Conservation (phyloP, 306 rosid genomes). For the Coriaria nepalensis region DNA sequence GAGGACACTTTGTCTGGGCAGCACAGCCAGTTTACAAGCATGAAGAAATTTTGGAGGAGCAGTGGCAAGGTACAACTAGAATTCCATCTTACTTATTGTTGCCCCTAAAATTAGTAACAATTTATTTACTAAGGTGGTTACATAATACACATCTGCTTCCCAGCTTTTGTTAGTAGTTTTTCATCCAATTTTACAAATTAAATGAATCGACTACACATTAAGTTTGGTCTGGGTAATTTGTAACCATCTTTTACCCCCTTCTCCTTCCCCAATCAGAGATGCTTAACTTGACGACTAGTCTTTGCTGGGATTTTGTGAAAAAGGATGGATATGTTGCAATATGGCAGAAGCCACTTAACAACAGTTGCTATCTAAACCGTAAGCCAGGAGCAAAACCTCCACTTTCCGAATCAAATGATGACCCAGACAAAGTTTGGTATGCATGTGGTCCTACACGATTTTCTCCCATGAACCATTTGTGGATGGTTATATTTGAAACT, state of each 20-base stretch:
- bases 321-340: constrained; percentile 78
- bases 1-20: constrained; percentile 89
- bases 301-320: constrained; percentile 77
- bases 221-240: too few relatives aligned
- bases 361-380: constrained; percentile 65
- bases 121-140: too few relatives aligned
- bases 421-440: constrained; percentile 81
- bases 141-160: too few relatives aligned
- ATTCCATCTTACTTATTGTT: too few relatives aligned
- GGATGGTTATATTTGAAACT: too few relatives aligned
- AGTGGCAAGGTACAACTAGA: constrained; percentile 63
- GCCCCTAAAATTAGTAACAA: too few relatives aligned
- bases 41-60: constrained; percentile 51
- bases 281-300: constrained; percentile 48
- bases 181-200: too few relatives aligned
- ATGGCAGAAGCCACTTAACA: constrained; percentile 74
- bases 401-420: constrained; percentile 58
- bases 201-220: too few relatives aligned
- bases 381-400: constrained; percentile 42
- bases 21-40: constrained; percentile 80
- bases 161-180: too few relatives aligned
- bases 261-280: constrained; percentile 34
- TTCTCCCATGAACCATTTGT: neutral
- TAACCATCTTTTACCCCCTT: neutral
- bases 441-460: constrained; percentile 6